Evolutionary conservation across 495 filamentous ascomycete genomes (phyloP).

Genomic region (Aspergillus coremiiformis): DNA sequence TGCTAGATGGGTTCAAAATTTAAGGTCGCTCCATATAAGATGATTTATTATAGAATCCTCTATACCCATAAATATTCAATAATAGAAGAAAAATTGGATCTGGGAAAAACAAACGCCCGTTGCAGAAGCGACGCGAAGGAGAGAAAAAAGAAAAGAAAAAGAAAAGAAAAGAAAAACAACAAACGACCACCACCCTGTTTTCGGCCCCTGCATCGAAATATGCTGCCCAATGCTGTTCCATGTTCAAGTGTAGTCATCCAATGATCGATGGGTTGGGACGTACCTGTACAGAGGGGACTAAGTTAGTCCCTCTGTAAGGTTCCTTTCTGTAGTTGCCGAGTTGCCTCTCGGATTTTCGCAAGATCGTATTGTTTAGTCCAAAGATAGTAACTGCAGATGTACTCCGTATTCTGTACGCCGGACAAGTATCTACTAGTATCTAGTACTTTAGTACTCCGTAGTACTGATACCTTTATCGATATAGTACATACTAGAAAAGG

Average conservation of each 20-base stretch:
- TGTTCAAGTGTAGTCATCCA: not conserved
- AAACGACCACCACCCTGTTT: not conserved
- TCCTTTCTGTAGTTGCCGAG: not conserved
- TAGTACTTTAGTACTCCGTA: too few relatives aligned
- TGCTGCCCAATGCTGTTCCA: slow-evolving; percentile 5
- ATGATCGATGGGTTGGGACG: slow-evolving; percentile 1
- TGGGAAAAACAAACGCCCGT: not conserved
- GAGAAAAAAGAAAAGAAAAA: not conserved
- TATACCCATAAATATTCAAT: not conserved
- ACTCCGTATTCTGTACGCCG: not conserved
- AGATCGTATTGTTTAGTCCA: not conserved
- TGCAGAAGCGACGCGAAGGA: not conserved
- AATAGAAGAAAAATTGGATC: not conserved
- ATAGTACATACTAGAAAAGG: not conserved
- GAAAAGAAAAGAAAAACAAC: not conserved
- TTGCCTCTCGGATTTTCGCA: not conserved
- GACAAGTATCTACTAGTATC: not conserved
- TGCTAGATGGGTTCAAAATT: not conserved
- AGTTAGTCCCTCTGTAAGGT: not conserved
- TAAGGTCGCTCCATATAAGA: not conserved
- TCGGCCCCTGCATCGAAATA: slow-evolving; percentile 8
- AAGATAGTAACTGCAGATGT: not conserved
- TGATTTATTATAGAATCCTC: not conserved
- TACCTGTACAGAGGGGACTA: not conserved
- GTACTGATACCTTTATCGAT: too few relatives aligned